phyloP scores from a whole-genome alignment of 2,329 filamentous ascomycete genomes.

The Lasiodiplodia sp. region DNA sequence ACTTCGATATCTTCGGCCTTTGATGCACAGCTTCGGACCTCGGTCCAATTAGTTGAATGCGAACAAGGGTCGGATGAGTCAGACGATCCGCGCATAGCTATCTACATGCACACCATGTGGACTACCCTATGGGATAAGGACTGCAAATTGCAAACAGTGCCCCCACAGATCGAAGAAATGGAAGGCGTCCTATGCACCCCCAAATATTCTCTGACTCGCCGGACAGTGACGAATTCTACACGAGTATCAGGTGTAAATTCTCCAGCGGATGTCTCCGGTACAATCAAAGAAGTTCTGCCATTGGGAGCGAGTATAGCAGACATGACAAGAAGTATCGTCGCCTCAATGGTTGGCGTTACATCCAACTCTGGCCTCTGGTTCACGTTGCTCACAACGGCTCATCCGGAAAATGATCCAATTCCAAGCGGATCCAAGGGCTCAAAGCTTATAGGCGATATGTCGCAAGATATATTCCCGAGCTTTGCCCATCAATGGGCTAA shows the following conservation, averaged over 20 bases:
- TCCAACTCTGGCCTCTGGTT: background rate
- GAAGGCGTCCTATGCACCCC: background rate
- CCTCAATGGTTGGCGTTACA: background rate
- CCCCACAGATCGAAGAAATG: background rate
- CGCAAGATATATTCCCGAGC: background rate
- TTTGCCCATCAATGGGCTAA: constrained; percentile 6
- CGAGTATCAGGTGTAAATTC: background rate
- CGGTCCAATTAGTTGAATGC: background rate
- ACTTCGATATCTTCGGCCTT: background rate
- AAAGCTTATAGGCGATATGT: background rate
- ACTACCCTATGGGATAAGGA: background rate
- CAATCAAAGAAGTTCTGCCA: background rate
- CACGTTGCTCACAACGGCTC: background rate
- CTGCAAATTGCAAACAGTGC: background rate
- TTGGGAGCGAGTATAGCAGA: background rate
- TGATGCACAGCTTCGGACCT: too few relatives aligned
- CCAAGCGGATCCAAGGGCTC: background rate
- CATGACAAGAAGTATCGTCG: background rate
- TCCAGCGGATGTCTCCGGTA: background rate
- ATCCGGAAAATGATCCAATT: background rate
- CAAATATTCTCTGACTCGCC: constrained; percentile 1
- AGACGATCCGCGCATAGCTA: background rate
- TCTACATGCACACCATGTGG: background rate
- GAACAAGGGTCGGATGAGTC: background rate
- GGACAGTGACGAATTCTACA: background rate